phyloP scores from a whole-genome alignment of 805 yeast genomes.

The Metschnikowia amazonensis region DNA sequence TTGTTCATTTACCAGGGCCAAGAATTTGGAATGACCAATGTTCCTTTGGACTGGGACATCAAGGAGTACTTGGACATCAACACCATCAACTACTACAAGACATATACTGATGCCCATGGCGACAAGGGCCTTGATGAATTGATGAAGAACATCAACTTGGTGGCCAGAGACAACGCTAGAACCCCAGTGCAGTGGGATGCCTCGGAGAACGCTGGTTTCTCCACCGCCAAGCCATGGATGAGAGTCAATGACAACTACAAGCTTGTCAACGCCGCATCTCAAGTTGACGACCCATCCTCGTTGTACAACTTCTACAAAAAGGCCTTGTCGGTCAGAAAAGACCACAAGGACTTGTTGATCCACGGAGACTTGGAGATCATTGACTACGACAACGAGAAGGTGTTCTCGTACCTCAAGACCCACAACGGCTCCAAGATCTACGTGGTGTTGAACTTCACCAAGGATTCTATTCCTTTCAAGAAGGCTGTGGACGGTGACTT shows the following conservation, averaged over 20 bases:
- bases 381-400: constrained; percentile 40
- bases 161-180: constrained; percentile 52
- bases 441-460: constrained; percentile 24
- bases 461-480: constrained; percentile 22
- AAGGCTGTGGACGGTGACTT: constrained; percentile 25
- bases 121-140: constrained; percentile 24
- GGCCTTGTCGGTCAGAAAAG: constrained; percentile 42
- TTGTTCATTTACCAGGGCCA: constrained; percentile 59
- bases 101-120: constrained; percentile 25
- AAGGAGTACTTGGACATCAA: constrained; percentile 51
- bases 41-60: constrained; percentile 44
- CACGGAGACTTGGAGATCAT: constrained; percentile 45
- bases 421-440: constrained; percentile 24
- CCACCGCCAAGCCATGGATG: constrained; percentile 51
- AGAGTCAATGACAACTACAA: constrained; percentile 47
- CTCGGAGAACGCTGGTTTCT: constrained; percentile 44
- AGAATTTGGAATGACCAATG: constrained; percentile 54
- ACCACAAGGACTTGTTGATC: constrained; percentile 39
- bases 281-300: constrained; percentile 44
- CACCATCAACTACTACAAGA: constrained; percentile 40
- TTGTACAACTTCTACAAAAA: constrained; percentile 44
- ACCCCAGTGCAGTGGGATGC: constrained; percentile 56
- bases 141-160: constrained; percentile 30
- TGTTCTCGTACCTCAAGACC: constrained; percentile 42
- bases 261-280: constrained; percentile 47